Base-by-base conservation (phyloP, 139 green algal genomes). In the Pycnococcus provasolii region DNA sequence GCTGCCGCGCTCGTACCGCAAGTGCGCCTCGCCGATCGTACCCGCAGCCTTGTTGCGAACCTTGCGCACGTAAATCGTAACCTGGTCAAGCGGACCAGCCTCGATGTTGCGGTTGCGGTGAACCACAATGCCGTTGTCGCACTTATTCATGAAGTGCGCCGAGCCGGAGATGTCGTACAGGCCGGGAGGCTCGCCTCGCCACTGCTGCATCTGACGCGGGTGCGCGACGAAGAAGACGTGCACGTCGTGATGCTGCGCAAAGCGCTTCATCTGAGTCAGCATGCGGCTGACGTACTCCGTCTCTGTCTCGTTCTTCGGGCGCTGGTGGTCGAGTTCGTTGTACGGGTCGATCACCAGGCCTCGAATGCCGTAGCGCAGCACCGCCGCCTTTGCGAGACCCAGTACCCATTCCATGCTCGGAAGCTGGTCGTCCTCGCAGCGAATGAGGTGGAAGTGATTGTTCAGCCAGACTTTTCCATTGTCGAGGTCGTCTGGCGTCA, bases 161-260 rank as follows among this genome's bases (percentile, higher is more conserved):
- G 76, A 89, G 58, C 92, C 92, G 52, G 71, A 87, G 74, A 97
- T 97, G 77, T 92, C 86, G 71, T 94, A 94, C 62, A 97, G 78
- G 60, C 77, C 87, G 48, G 91, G 91, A 1, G 88, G 70, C 57
- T 91, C 68, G 1, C 55, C 90, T 79, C 77, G 74, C 90, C 89
- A 96, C 43, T 89, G 54, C 13, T 74, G 64, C 45, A 79, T 44
- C 72, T 81, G 85, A 8, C 83, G 74, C 0, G 92, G 92, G 78
- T 98, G 92, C 42, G 90, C 92, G 42, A 98, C 91, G 71, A 98
- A 89, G 90, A 90, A 98, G 15, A 98, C 92, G 72, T 98, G 92
- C 53, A 91, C 87, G 42, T 86, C 73, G 76, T 92, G 71, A 50
- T 83, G 79, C 81, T 93, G 78, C 1, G 85, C 84, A 70, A 91